Base-by-base conservation (phyloP, 495 filamentous ascomycete species). In the Physcia stellaris region DNA sequence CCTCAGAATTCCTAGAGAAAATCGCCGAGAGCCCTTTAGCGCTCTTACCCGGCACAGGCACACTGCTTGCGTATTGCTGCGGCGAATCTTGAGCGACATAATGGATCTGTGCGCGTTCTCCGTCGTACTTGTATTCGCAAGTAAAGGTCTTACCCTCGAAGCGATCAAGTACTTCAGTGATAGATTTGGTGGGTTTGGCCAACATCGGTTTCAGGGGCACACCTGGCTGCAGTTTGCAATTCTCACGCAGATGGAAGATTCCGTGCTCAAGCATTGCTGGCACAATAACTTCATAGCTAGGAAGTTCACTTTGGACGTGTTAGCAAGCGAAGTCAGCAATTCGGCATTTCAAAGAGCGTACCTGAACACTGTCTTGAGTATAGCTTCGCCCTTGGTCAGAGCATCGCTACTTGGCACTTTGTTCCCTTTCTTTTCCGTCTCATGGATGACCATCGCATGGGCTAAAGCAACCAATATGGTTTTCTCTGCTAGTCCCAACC, bases 111-210 rank as follows among this genome's bases (percentile, higher is more conserved):
- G 92, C 88, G 52, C 90, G 67, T 57, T 98, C 90, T 20, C 90
- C 90, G 49, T 98, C 90, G 49, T 98, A 98, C 52, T 98, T 98
- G 64, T 93, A 98, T 52, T 98, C 90, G 61, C 92, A 98, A 12
- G 90, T 96, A 47, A 96, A 98, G 4, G 80, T 80, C 54, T 92
- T 87, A 24, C 80, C 76, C 60, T 96, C 90, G 49, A 98, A 98
- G 12, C 92, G 82, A 59, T 98, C 90, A 1, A 96, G 75, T 0
- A 98, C 92, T 58, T 98, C 90, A 0, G 86, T 92, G 47, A 98
- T 96, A n/a, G 90, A 85, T 58, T 98, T 98, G 0, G 92, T 98
- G 1, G 90, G 92, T 49, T 95, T 96, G 4, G 90, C 90, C 62
- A 98, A 73, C 90, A 98, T 98, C 48, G 90, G 90, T 59, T 96